Evolutionary conservation across 768 basidiomycete species (phyloP).

Genomic region (Mycena sanguinolenta): DNA sequence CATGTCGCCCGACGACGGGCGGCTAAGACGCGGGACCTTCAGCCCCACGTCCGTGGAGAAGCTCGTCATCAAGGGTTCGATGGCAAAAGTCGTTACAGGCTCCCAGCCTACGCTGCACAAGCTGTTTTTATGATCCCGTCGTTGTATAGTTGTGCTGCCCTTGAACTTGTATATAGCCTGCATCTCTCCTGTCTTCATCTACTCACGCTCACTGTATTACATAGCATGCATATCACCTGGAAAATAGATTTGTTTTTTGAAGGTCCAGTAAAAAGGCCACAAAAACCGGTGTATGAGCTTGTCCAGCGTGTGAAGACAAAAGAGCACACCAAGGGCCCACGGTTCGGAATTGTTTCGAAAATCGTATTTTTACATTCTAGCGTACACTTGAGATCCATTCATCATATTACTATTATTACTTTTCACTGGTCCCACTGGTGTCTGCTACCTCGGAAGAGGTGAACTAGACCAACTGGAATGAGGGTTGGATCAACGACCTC

Average conservation of each 20-base stretch:
- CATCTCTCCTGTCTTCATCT: background rate
- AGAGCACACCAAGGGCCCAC: no score
- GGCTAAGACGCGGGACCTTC: constrained; percentile 56
- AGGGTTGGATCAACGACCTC: constrained; percentile 39
- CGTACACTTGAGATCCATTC: no score
- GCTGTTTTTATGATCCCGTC: constrained; percentile 35
- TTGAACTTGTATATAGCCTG: constrained; percentile 27
- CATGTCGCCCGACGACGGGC: constrained; percentile 51
- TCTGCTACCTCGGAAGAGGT: constrained; percentile 28
- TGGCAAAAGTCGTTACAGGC: constrained; percentile 63
- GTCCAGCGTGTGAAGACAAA: no score
- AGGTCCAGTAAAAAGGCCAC: no score
- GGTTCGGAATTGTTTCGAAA: no score
- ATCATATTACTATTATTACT: background rate
- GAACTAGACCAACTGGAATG: constrained; percentile 41
- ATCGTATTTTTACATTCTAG: no score
- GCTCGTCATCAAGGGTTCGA: constrained; percentile 65
- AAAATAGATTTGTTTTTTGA: no score
- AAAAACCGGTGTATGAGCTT: no score
- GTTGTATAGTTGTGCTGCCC: background rate
- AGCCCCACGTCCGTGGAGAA: constrained; percentile 59
- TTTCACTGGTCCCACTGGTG: constrained; percentile 35
- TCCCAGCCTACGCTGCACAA: constrained; percentile 45
- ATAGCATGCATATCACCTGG: no score
- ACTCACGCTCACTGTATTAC: no score